These are phyloP conservation scores for Mollisiaceae sp. DNA, from an alignment of 2,329 filamentous ascomycete genomes.

Conservation along the genomic window DNA sequence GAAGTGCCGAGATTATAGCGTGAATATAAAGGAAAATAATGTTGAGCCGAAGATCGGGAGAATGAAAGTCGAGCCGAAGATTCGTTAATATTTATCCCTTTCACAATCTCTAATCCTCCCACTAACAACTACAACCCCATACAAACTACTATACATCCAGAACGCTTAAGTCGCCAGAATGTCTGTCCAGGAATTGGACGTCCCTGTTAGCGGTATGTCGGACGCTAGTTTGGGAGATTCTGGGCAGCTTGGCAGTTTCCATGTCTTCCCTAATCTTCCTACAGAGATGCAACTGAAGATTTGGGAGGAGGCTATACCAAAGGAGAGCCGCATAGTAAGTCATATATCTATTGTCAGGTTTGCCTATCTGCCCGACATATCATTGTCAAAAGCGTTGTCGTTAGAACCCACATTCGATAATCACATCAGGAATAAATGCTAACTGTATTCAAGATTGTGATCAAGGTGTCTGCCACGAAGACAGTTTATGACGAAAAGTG, in stretches of 20 bases:
- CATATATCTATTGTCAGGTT: not conserved
- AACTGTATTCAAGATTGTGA: not conserved
- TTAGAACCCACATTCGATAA: not conserved
- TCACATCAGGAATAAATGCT: not conserved
- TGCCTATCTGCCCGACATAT: not conserved
- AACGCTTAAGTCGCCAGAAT: not conserved
- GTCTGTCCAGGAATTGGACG: not conserved
- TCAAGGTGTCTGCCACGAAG: not conserved
- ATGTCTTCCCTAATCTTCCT: not conserved
- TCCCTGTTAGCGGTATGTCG: not conserved
- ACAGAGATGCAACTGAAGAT: not conserved
- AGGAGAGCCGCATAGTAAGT: not conserved
- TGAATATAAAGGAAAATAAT: too few species aligned
- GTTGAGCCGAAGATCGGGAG: too few species aligned
- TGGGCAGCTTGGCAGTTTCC: not conserved
- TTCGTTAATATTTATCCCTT: too few species aligned
- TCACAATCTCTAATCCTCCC: too few species aligned
- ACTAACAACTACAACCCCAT: too few species aligned
- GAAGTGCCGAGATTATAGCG: too few species aligned
- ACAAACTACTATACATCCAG: too few species aligned
- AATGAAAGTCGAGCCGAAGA: too few species aligned
- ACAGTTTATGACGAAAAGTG: not conserved
- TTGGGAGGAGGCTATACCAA: not conserved
- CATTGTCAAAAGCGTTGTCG: not conserved
- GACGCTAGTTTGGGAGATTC: not conserved